Base-by-base conservation (phyloP, 305 asterid species). In the Lippia alba region DNA sequence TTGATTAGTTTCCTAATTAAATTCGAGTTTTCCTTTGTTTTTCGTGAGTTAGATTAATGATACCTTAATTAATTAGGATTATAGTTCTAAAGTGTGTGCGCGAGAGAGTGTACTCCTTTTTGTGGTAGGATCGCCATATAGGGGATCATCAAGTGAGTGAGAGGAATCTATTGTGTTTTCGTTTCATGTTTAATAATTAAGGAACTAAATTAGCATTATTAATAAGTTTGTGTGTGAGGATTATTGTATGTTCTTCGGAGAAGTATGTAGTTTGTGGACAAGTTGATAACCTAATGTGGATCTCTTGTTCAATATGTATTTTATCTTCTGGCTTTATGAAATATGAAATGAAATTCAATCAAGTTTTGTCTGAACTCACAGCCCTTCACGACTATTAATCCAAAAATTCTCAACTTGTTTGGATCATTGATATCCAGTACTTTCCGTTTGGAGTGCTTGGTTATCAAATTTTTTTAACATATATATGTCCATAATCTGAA, bases 261-360 rank as follows among this genome's bases (percentile, higher is more conserved):
- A 39, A 57, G 5, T 46, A 46, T 24, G 30, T 10, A 49, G 58
- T 7, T 36, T 70, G 70, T 34, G 79, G 73, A 68, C 82, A 81
- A 77, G 79, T 57, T 74, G 76, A 71, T 81, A 63, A 70, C 85
- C 78, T 71, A 70, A 67, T 77, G 69, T 71, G 76, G 76, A 75
- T 79, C 76, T 61, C 74, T 80, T 80, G 76, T 72, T 69, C 76
- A 36, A 36, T 4, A 4, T 8, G 45, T 49, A 61, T 55, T 69
- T 17, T 70, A 5, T 74, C 69, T 16, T 46, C 5, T 63, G 20
- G 15, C 15, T 16, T 24, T 24, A 24, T 24, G 1, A 24, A 24
- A 24, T 24, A 6, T 61, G n/a, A 16, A 54, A 11, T 68, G 30
- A 33, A 17, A 32, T 44, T 65, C 18, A 70, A 70, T 57, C n/a